A percentile compares a stretch with the other conserved stretches of the same genome.
Conservation (phyloP, 495 filamentous ascomycete genomes). For the Penicillium ucsense region DNA sequence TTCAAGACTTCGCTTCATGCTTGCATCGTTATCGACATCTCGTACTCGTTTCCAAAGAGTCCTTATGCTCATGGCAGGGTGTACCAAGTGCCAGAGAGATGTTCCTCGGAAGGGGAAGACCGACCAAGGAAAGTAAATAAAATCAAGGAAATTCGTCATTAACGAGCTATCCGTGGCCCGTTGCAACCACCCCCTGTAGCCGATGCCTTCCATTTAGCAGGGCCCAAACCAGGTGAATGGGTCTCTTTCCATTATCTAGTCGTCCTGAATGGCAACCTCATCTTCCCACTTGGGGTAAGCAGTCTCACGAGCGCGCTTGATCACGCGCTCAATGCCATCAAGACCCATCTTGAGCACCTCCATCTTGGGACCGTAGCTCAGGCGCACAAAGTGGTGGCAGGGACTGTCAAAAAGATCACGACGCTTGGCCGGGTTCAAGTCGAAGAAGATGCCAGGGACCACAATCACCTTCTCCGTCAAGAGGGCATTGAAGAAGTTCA, state of each 20-base stretch:
- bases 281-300: constrained; percentile 25
- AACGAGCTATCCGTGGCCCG: no score
- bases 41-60: no score
- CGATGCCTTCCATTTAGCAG: no score
- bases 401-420: constrained; percentile 90
- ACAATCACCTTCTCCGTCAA: constrained; percentile 89
- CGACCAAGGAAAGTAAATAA: no score
- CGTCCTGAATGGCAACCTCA: constrained; percentile 33
- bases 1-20: no score
- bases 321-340: constrained; percentile 79
- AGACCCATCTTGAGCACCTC: constrained; percentile 76
- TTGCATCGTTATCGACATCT: no score
- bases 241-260: constrained; percentile 10
- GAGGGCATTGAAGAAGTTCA: constrained; percentile 95
- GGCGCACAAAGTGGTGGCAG: constrained; percentile 88
- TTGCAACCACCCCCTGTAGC: no score
- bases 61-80: no score
- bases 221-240: not conserved
- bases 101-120: no score
- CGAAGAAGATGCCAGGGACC: constrained; percentile 76
- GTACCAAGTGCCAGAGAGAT: no score
- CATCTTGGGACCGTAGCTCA: constrained; percentile 88
- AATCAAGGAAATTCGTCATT: no score
- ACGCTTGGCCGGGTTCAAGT: constrained; percentile 82
- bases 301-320: constrained; percentile 31